A percentile compares a stretch with the other conserved stretches of the same genome.
Conservation (phyloP, 2,329 filamentous ascomycete species). For the Exserohilum rostratum region DNA sequence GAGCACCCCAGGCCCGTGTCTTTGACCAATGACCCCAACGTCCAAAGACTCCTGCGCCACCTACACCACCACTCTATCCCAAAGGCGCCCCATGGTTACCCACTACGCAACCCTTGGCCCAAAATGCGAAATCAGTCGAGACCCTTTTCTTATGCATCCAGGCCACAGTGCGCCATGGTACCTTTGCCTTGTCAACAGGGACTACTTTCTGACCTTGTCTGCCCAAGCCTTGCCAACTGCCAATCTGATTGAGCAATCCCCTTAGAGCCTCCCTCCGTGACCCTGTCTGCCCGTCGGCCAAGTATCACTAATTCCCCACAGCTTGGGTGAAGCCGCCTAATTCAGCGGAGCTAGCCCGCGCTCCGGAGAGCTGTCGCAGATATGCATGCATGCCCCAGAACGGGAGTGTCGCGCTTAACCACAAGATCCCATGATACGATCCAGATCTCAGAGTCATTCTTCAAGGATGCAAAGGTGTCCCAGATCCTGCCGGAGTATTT, state of each 20-base stretch:
- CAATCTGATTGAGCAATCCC: neutral
- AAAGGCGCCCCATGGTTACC: neutral
- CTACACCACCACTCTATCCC: neutral
- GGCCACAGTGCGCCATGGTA: neutral
- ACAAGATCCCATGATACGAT: neutral
- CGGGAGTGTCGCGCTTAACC: neutral
- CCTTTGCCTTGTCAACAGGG: neutral
- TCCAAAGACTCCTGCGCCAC: neutral
- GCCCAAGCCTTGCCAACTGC: neutral
- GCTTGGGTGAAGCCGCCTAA: neutral
- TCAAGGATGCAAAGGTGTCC: conserved; percentile 44
- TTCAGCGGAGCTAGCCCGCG: conserved; percentile 7
- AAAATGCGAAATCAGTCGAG: neutral
- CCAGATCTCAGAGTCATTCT: neutral
- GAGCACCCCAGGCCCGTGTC: neutral
- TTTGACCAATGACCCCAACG: neutral
- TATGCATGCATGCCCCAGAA: conserved; percentile 11
- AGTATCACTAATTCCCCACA: conserved; percentile 6
- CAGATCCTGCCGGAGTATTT: conserved; percentile 40
- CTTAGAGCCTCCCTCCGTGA: neutral
- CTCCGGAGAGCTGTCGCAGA: conserved; percentile 7
- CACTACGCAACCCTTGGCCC: neutral
- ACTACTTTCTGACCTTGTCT: neutral
- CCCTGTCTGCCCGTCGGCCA: neutral
- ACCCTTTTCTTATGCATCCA: neutral